Conservation (phyloP, 2,329 filamentous ascomycete species). For the Aspergillus sp. region DNA sequence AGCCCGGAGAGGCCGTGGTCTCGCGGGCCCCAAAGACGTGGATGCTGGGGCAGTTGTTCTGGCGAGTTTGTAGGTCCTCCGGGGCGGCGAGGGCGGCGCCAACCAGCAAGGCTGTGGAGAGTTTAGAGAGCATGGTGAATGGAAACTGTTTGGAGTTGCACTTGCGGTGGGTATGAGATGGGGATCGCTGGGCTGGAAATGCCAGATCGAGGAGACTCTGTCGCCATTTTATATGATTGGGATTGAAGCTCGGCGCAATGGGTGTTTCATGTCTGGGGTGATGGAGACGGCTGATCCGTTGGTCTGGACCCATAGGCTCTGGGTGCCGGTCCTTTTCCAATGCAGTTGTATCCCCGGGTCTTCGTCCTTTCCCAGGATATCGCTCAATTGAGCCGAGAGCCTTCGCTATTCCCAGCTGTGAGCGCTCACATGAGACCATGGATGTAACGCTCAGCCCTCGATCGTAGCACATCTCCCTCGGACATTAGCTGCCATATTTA, state of each 20-base stretch:
- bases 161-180: neutral
- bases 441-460: neutral
- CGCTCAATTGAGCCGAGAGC: neutral
- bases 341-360: neutral
- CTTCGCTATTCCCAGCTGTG: neutral
- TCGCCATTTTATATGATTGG: neutral
- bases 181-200: neutral
- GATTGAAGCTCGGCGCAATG: neutral
- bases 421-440: neutral
- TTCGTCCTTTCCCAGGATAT: neutral
- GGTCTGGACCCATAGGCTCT: too few relatives aligned
- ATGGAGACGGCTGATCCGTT: neutral
- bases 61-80: slow-evolving; percentile 15
- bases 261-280: neutral
- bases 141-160: neutral
- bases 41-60: slow-evolving; percentile 42
- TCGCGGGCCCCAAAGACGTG: slow-evolving; percentile 55
- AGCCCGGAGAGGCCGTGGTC: slow-evolving; percentile 51
- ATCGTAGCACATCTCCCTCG: neutral
- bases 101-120: neutral
- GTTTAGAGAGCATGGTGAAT: neutral
- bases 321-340: neutral
- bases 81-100: slow-evolving; percentile 5
- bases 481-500: neutral
- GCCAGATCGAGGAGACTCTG: neutral